phyloP scores from a whole-genome alignment of 2,329 filamentous ascomycete genomes.

The Drechslerella stenobrocha region DNA sequence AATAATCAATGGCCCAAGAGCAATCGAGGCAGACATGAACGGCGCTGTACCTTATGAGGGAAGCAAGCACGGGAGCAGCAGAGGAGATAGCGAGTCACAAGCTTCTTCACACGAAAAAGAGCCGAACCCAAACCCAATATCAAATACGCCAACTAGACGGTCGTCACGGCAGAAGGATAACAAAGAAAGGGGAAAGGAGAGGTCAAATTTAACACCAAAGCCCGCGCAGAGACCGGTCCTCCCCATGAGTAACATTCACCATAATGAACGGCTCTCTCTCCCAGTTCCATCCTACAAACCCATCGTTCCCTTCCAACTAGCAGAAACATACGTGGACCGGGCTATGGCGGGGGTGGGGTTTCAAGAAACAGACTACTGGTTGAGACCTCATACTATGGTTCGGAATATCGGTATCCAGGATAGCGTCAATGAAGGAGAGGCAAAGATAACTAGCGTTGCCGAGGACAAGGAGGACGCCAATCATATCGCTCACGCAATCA shows the following conservation, averaged over 20 bases:
- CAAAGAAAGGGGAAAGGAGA: constrained; percentile 41
- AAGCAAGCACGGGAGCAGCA: constrained; percentile 38
- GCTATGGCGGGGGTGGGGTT: constrained; percentile 96
- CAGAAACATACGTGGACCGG: constrained; percentile 90
- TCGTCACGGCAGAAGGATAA: constrained; percentile 46
- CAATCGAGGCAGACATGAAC: constrained; percentile 23
- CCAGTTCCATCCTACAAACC: constrained; percentile 74
- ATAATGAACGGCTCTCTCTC: constrained; percentile 76
- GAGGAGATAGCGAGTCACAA: constrained; percentile 41
- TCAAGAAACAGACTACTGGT: constrained; percentile 88
- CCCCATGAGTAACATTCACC: constrained; percentile 77
- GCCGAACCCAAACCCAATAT: constrained; percentile 17
- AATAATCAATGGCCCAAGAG: constrained; percentile 12
- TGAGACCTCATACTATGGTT: constrained; percentile 67
- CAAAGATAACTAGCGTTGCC: constrained; percentile 30
- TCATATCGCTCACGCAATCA: constrained; percentile 24
- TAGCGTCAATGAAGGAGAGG: constrained; percentile 66
- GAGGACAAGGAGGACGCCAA: constrained; percentile 34
- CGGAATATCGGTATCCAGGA: constrained; percentile 68
- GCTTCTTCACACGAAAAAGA: constrained; percentile 26
- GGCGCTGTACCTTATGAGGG: constrained; percentile 25
- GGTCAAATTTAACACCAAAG: constrained; percentile 19
- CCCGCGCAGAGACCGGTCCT: constrained; percentile 57
- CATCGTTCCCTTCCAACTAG: constrained; percentile 75
- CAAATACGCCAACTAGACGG: constrained; percentile 45